Base-by-base conservation (phyloP, 768 basidiomycete species). In the Kwoniella europaea region DNA sequence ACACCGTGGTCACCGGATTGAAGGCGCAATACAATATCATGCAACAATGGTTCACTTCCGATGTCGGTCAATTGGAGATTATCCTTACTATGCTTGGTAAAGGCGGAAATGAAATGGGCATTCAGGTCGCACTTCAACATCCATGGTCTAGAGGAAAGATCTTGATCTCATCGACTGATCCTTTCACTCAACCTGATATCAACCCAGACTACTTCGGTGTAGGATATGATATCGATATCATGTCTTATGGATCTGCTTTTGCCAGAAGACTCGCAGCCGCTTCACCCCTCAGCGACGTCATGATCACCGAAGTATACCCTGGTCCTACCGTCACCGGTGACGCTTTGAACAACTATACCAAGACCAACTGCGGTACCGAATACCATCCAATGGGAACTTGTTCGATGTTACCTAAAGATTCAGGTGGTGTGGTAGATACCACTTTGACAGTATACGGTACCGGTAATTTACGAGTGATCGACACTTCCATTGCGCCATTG, bases 141-240 rank as follows among this genome's bases (percentile, higher is more conserved):
- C 78, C 78, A n/a, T 79, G 75, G 75, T 76, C 75, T 46, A 87
- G 88, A 62, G 91, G 91, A n/a, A 86, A 85, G 5, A 77, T 91
- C 35, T 87, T 87, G 69, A 88, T 91, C 84, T 89, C 86, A 76
- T 87, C 88, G 3, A 84, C 86, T 16, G 86, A 88, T 67, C 84
- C 88, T 1, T 92, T 91, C 82, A 87, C 88, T 68, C 74, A 84
- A 24, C 89, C 90, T 5, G 79, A 86, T 56, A 88, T 91, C 77
- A 89, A 91, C 81, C 91, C 91, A 4, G 83, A 86, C 70, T 91
- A 91, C 82, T 87, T 90, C 67, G 78, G 78, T 50, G 80, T 81
- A 24, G 80, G 80, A 16, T 81, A 79, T 69, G 80, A 81, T 67
- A 81, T 77, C 50, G 80, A 81, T 62, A 79, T 81, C 41, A 77